Conservation (phyloP, 192 early-diverging fungal genomes). For the Paraglomus occultum region DNA sequence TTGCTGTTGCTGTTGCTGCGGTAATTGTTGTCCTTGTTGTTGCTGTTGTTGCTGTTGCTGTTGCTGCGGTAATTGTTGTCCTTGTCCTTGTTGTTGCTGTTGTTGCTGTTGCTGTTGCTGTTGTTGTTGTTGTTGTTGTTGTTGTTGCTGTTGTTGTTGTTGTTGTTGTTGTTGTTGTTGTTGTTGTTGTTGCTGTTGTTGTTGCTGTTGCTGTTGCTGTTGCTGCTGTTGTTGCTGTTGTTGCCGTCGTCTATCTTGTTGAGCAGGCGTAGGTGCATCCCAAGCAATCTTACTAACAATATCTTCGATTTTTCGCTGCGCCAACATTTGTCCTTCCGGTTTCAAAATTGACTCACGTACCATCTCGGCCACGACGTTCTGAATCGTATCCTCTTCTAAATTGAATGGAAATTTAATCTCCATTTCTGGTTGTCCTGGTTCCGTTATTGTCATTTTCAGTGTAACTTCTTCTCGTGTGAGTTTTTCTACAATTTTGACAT, state of each 20-base stretch:
- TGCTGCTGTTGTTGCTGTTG: slow-evolving; percentile 16
- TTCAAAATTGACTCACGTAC: slow-evolving; percentile 44
- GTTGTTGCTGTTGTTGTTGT: slow-evolving; percentile 35
- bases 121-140: slow-evolving; percentile 3
- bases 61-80: slow-evolving; percentile 21
- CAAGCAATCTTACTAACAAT: slow-evolving; percentile 31
- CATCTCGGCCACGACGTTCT: slow-evolving; percentile 70
- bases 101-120: slow-evolving; percentile 26
- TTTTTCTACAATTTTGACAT: background rate
- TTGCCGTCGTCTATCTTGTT: background rate
- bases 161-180: slow-evolving; percentile 37
- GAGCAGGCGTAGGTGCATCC: slow-evolving; percentile 26
- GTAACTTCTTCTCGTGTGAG: background rate
- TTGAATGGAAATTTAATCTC: slow-evolving; percentile 73
- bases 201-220: slow-evolving; percentile 32
- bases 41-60: slow-evolving; percentile 22
- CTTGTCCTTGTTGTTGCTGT: slow-evolving; percentile 27
- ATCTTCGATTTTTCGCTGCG: slow-evolving; percentile 37
- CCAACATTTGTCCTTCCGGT: slow-evolving; percentile 35
- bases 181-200: slow-evolving; percentile 35
- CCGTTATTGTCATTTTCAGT: slow-evolving; percentile 3
- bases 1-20: background rate
- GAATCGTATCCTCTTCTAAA: slow-evolving; percentile 65
- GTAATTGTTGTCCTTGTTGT: slow-evolving; percentile 7
- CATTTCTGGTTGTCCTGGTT: slow-evolving; percentile 39